Percentiles rank a stretch among this genome's conserved stretches.
phyloP scores from a whole-genome alignment of 2,329 filamentous ascomycete genomes.

The Zalaria sp. region DNA sequence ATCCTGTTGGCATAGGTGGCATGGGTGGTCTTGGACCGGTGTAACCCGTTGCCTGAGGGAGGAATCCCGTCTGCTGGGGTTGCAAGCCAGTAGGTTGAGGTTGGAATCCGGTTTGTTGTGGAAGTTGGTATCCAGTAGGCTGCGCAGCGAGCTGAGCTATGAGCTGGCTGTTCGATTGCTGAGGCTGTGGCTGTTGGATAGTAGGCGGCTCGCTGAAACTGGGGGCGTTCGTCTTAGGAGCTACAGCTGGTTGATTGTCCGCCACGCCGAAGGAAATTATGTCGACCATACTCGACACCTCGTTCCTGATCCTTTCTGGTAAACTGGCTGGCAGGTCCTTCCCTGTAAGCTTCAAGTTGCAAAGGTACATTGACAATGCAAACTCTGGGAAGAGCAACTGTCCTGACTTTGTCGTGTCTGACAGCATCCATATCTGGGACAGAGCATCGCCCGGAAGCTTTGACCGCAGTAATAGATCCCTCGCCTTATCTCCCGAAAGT shows the following conservation, averaged over 20 bases:
- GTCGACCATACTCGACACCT: constrained; percentile 98
- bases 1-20: constrained; percentile 65
- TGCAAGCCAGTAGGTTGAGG: constrained; percentile 52
- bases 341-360: constrained; percentile 81
- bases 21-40: constrained; percentile 66
- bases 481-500: constrained; percentile 82
- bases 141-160: constrained; percentile 42
- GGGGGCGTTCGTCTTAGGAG: constrained; percentile 28
- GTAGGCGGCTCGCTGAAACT: constrained; percentile 50
- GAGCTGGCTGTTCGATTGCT: constrained; percentile 51
- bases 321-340: constrained; percentile 62
- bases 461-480: constrained; percentile 76
- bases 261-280: constrained; percentile 92
- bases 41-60: constrained; percentile 65
- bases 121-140: constrained; percentile 37
- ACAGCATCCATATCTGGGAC: constrained; percentile 78
- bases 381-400: constrained; percentile 97
- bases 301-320: constrained; percentile 81
- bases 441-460: constrained; percentile 76
- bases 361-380: constrained; percentile 94
- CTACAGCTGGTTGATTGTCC: constrained; percentile 42
- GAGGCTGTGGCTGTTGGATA: constrained; percentile 37
- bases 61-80: constrained; percentile 36
- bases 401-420: constrained; percentile 90
- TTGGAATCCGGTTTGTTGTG: constrained; percentile 36